Conservation (phyloP, 140 eudicot species). For the Anethum foeniculum region DNA sequence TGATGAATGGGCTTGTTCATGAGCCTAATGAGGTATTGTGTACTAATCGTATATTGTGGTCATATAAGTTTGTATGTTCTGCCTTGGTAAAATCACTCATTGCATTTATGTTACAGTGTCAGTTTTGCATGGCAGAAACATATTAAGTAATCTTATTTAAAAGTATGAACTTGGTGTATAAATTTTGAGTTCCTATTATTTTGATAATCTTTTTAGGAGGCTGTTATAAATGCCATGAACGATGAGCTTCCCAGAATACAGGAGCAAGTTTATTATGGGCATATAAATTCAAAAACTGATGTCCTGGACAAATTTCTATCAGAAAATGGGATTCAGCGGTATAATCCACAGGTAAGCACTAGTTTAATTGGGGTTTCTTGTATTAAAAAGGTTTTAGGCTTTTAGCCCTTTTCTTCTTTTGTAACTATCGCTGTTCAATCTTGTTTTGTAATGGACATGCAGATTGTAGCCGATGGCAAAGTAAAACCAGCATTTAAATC, state of each 20-base stretch:
- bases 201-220: conserved; percentile 47
- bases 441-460: conserved; percentile 10
- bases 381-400: background rate
- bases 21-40: conserved; percentile 58
- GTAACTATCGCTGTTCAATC: conserved; percentile 6
- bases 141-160: too few relatives aligned
- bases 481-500: conserved; percentile 70
- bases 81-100: background rate
- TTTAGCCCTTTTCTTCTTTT: background rate
- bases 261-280: conserved; percentile 97
- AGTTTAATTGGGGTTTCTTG: background rate
- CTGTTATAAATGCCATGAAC: conserved; percentile 73
- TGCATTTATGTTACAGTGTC: background rate
- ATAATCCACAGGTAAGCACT: conserved; percentile 68
- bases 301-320: conserved; percentile 75
- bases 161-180: background rate
- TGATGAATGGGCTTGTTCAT: conserved; percentile 85
- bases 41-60: background rate
- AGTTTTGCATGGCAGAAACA: background rate
- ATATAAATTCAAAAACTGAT: conserved; percentile 73
- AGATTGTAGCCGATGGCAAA: conserved; percentile 77
- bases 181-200: background rate
- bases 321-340: conserved; percentile 83
- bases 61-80: background rate
- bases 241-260: conserved; percentile 95